Evolutionary conservation across 805 yeast species (phyloP), one percentile per base, ranked within the genome.

Genomic region (Saccharomycopsis sp.): DNA sequence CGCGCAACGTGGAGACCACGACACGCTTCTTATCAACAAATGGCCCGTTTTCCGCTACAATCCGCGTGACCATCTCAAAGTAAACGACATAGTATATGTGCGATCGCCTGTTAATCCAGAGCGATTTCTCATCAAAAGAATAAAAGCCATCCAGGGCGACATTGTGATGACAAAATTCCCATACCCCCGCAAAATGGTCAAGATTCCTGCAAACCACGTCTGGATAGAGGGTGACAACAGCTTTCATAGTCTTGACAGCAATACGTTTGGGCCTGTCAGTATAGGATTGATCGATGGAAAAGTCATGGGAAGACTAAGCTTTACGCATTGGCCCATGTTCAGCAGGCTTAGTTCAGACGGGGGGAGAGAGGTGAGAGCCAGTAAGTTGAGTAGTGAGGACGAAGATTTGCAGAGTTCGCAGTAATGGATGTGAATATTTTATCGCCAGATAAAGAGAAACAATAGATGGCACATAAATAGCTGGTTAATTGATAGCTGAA

Each of bases 141-240:
- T 92, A 3, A 80, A 86, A 60, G 97, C 87, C 0, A 64, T 82
- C 1, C 89, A 81, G 56, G 92, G 94, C 23, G 96, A 91, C 63
- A 66, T 75, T 2, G 76, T 91, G 0, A 66, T 70, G 4, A 83
- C 96, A 1, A 75, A 85, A 57, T 72, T 77, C 47, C 85, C 84
- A 21, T 89, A 89, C 66, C 90, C 95, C 3, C 78, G 83, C 66
- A 73, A 76, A 1, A 71, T 74, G 50, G 84, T 85, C 3, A 70
- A 72, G 37, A 73, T 92, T 1, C 97, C 97, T 1, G 71, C 87
- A 56, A 85, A 83, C 65, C 97, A 92, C 67, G 64, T 89, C 4
- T 92, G 97, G 97, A 91, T 91, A 0, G 97, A 92, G 69, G 98
- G 98, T 4, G 98, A 92, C 69, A 91, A 89, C 67, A 70, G 81